phyloP scores from a whole-genome alignment of 169 alveolate species.

The Ichthyophthirius multifiliis region DNA sequence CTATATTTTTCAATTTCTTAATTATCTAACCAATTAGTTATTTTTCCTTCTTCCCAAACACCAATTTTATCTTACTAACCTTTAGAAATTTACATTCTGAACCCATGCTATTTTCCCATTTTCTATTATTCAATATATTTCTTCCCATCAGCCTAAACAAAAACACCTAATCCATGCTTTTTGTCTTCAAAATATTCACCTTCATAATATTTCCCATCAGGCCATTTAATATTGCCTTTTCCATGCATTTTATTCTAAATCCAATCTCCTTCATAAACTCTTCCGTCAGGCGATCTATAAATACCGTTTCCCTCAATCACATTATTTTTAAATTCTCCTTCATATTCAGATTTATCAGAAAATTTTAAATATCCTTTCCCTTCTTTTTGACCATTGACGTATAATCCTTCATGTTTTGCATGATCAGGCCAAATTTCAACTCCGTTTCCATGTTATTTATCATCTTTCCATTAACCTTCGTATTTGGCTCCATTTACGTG shows the following conservation, averaged over 20 bases:
- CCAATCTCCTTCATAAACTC: slow-evolving; percentile 75
- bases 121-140: slow-evolving; percentile 66
- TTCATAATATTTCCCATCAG: slow-evolving; percentile 70
- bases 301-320: slow-evolving; percentile 58
- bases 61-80: slow-evolving; percentile 33
- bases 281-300: slow-evolving; percentile 59
- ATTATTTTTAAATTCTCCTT: slow-evolving; percentile 56
- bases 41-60: slow-evolving; percentile 46
- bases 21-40: background rate
- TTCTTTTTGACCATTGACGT: slow-evolving; percentile 39
- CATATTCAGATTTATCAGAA: slow-evolving; percentile 42
- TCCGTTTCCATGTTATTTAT: slow-evolving; percentile 43
- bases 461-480: slow-evolving; percentile 17
- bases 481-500: slow-evolving; percentile 20
- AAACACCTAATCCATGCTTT: slow-evolving; percentile 70
- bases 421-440: slow-evolving; percentile 33
- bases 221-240: slow-evolving; percentile 66
- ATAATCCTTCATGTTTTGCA: slow-evolving; percentile 51
- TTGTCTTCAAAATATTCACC: slow-evolving; percentile 72
- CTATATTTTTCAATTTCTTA: background rate
- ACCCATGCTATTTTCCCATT: slow-evolving; percentile 54
- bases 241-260: slow-evolving; percentile 74
- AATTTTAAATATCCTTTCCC: slow-evolving; percentile 20
- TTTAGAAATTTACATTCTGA: slow-evolving; percentile 20
- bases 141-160: slow-evolving; percentile 73